Percentiles rank a stretch among this genome's conserved stretches.
These are phyloP conservation scores for Solanum rostratum DNA, from an alignment of 257 asterid genomes.

Conservation along the genomic window DNA sequence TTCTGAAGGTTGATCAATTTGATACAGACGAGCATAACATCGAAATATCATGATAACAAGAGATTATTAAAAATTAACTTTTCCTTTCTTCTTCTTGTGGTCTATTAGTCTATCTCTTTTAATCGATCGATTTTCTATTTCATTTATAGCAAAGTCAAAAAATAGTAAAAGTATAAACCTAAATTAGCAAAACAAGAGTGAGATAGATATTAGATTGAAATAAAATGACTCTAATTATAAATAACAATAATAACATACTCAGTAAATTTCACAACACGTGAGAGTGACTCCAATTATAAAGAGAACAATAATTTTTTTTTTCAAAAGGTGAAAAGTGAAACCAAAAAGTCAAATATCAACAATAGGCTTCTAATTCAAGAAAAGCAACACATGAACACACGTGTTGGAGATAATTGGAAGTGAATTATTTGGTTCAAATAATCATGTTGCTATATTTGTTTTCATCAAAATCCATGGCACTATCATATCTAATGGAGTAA, in stretches of 20 bases:
- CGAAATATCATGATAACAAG: background rate
- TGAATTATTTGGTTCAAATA: conserved; percentile 18
- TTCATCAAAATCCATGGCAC: conserved; percentile 21
- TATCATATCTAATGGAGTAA: conserved; percentile 26
- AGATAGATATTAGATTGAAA: background rate
- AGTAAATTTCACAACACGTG: too few relatives aligned
- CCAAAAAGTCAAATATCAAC: background rate
- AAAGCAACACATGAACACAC: conserved; percentile 26
- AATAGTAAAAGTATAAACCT: background rate
- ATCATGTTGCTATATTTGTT: conserved; percentile 17
- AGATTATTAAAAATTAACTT: background rate
- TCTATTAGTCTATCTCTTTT: background rate
- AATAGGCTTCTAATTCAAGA: conserved; percentile 24
- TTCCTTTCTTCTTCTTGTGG: background rate
- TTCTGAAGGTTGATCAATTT: background rate
- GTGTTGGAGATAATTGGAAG: conserved; percentile 15
- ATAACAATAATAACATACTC: too few relatives aligned
- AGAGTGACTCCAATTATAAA: background rate
- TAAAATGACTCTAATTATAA: background rate
- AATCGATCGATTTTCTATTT: background rate
- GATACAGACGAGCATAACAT: background rate
- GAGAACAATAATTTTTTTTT: too few relatives aligned
- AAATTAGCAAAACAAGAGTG: background rate
- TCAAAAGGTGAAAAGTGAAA: background rate
- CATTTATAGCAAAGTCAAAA: background rate